Conservation (phyloP, 805 yeast genomes). For the Schwanniomyces vanrijiae region DNA sequence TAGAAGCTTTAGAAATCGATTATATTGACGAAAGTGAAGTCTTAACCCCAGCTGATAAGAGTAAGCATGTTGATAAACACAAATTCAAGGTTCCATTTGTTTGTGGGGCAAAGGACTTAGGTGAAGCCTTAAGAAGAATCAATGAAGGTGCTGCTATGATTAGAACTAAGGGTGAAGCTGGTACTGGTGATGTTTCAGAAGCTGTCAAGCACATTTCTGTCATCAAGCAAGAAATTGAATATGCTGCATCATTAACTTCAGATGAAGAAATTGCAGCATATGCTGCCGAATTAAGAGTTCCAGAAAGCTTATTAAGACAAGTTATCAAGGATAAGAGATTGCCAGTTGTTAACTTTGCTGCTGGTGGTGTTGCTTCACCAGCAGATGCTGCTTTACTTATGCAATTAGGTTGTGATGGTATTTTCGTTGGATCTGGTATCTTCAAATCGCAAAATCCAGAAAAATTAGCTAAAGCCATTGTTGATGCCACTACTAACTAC, state of each 20-base stretch:
- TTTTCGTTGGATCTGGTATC: constrained; percentile 58
- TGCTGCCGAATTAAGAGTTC: constrained; percentile 62
- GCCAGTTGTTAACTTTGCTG: constrained; percentile 85
- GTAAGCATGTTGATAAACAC: constrained; percentile 59
- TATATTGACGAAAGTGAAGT: constrained; percentile 86
- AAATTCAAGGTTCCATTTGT: constrained; percentile 74
- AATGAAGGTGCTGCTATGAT: constrained; percentile 86
- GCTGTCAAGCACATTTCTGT: constrained; percentile 73
- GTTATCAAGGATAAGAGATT: constrained; percentile 51
- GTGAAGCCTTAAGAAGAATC: constrained; percentile 78
- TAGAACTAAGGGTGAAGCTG: constrained; percentile 87
- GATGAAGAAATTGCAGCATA: constrained; percentile 47
- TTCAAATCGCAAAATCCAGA: constrained; percentile 75
- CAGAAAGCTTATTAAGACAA: constrained; percentile 50
- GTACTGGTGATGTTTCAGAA: constrained; percentile 83
- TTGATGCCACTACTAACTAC: constrained; percentile 72
- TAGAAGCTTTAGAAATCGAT: constrained; percentile 71
- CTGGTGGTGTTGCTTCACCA: constrained; percentile 88
- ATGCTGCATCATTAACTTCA: constrained; percentile 35
- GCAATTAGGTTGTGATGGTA: constrained; percentile 37
- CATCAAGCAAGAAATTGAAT: constrained; percentile 56
- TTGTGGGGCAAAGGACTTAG: constrained; percentile 80
- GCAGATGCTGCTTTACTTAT: constrained; percentile 84
- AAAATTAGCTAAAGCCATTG: constrained; percentile 74
- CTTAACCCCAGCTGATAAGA: constrained; percentile 76